phyloP scores from a whole-genome alignment of 2,329 filamentous ascomycete species.

The Talaromyces piceae region DNA sequence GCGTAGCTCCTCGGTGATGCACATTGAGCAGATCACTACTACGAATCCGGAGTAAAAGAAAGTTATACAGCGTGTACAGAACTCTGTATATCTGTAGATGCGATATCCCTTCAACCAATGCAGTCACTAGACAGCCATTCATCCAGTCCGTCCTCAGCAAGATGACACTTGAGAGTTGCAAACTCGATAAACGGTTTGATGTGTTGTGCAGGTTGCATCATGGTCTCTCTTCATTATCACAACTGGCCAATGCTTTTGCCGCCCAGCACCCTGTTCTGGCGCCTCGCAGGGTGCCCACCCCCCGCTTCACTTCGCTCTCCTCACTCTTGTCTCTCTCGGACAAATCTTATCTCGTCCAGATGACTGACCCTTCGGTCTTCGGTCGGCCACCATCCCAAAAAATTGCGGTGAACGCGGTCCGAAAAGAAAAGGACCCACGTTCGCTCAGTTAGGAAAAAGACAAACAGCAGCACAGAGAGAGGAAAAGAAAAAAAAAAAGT shows the following conservation, averaged over 20 bases:
- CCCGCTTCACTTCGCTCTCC: too few relatives aligned
- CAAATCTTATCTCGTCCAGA: background rate
- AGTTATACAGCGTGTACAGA: too few relatives aligned
- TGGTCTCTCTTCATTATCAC: background rate
- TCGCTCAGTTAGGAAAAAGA: conserved; percentile 8
- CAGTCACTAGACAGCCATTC: background rate
- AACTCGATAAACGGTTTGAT: too few relatives aligned
- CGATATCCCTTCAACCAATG: too few relatives aligned
- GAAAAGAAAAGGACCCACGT: too few relatives aligned
- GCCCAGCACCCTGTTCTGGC: background rate
- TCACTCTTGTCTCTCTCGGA: background rate
- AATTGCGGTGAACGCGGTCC: background rate
- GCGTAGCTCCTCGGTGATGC: background rate
- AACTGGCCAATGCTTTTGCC: background rate
- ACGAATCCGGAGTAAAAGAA: background rate
- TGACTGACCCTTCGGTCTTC: background rate
- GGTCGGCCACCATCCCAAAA: background rate
- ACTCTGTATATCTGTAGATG: too few relatives aligned
- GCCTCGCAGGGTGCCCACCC: background rate
- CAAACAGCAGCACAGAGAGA: conserved; percentile 1
- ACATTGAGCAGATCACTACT: background rate
- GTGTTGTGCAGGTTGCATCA: background rate
- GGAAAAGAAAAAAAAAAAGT: background rate
- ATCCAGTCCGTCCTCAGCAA: background rate
- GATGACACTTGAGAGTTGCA: background rate